Evolutionary conservation across 768 basidiomycete species (phyloP), one percentile per base, ranked within the genome.

Genomic region (Termitomyces sp.): DNA sequence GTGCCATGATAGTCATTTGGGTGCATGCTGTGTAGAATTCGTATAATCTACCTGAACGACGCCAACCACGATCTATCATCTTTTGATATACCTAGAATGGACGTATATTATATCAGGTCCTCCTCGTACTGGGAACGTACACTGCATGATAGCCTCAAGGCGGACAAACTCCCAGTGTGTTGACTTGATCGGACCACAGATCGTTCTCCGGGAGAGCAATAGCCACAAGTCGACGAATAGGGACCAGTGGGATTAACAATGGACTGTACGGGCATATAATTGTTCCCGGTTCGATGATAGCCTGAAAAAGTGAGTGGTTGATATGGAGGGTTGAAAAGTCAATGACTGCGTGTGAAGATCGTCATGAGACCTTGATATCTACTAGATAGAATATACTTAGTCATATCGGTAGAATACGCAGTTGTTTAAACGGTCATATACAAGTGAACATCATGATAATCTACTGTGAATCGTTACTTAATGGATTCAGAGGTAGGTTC

Each of bases 61-160:
- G 81, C 91, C 91, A 94, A 26, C 91, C 90, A 20, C 86, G 79
- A 71, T 92, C 86, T 61, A 92, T 86, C 89, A 93, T 90, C 62
- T 71, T 75, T 66, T 92, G 90, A 70, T 93, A 93, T 20, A 78
- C 79, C 90, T 92, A 65, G 56, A 41, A 51, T 18, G 18, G 49
- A 26, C 29, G 26, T 44, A 28, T 12, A 51, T n/a, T 39, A 50
- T 44, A 36, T 24, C 31, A 7, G 42, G 47, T 37, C 41, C 39
- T 12, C 16, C 1, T 28, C 29, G 12, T 9, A 29, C 18, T 45
- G 29, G 22, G 26, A 42, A 62, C 64, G 41, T 51, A 67, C 60
- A 20, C 46, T 45, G 51, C 83, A 86, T 26, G 84, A 77, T 44
- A 90, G 70, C 53, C 76, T 77, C 28, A 73, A 62, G 1, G 85